Base-by-base conservation (phyloP, 2,329 filamentous ascomycete genomes). In the Clonostachys rosea region DNA sequence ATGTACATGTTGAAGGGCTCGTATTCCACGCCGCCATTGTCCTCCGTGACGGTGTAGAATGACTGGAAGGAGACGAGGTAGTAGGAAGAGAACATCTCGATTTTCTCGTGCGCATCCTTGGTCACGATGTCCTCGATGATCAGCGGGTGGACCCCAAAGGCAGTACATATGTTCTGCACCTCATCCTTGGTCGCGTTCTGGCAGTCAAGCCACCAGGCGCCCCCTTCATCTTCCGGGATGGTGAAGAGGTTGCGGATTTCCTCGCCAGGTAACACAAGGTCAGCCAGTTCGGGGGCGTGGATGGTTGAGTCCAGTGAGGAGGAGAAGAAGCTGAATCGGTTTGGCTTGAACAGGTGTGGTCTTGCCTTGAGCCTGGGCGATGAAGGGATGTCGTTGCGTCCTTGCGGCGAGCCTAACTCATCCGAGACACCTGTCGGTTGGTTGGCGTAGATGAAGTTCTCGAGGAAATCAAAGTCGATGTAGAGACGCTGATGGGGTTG, bases 181-280 rank as follows among this genome's bases (percentile, higher is more conserved):
- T 97, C 94, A 49, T 92, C 91, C 60, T 91, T 88, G 1, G 86
- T 91, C 2, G 92, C 90, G 56, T 89, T 90, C 63, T 92, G 87
- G 63, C 96, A 86, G 59, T 99, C 95, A 44, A 99, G 77, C 94
- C 94, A 99, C 91, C 92, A 99, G n/a, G 96, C 91, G 59, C 92
- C 92, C 56, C 91, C 66, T 51, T 83, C 80, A 33, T 78, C 76
- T 45, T 76, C 82, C 7, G 82, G 82, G 34, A 84, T 71, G 33
- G 75, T 73, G 62, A 99, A 99, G 11, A 99, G 81, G 48, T 91
- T 89, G 33, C 89, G 86, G 58, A 97, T 87, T 49, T 87, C 87
- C 64, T 96, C 94, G 9, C 91, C 92, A 3, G 91, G 91, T 48
- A 96, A 83, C 5, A 96, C 80, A 10, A 96, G 78, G 56, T 91